Conservation (phyloP, 148 eudicot species). For the Spergularia marina region DNA sequence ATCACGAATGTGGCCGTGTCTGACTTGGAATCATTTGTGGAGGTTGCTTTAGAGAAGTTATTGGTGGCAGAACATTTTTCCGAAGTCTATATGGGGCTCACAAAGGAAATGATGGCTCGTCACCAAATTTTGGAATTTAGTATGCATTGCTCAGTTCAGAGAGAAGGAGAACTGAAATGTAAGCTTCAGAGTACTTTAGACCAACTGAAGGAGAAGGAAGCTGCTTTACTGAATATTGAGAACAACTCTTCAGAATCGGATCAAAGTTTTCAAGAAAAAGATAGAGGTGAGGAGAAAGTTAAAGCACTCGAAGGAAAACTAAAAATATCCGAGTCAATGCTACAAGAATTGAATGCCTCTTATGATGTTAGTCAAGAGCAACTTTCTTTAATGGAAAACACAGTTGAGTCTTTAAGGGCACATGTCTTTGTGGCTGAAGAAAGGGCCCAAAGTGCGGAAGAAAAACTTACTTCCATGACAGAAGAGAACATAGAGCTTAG, state of each 20-base stretch:
- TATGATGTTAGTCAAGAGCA: slow-evolving; percentile 47
- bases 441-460: slow-evolving; percentile 62
- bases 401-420: slow-evolving; percentile 49
- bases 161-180: slow-evolving; percentile 54
- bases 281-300: slow-evolving; percentile 42
- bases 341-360: slow-evolving; percentile 36
- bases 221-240: slow-evolving; percentile 18
- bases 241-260: slow-evolving; percentile 1
- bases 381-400: slow-evolving; percentile 46
- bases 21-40: slow-evolving; percentile 61
- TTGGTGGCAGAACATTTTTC: slow-evolving; percentile 77
- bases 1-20: slow-evolving; percentile 50
- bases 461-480: slow-evolving; percentile 52
- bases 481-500: slow-evolving; percentile 70
- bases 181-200: slow-evolving; percentile 35
- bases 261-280: slow-evolving; percentile 13
- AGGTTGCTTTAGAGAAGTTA: slow-evolving; percentile 65
- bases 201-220: slow-evolving; percentile 28
- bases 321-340: slow-evolving; percentile 37
- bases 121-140: slow-evolving; percentile 52
- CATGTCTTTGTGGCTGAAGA: slow-evolving; percentile 45
- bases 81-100: slow-evolving; percentile 56
- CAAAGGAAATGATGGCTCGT: slow-evolving; percentile 54
- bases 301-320: slow-evolving; percentile 47
- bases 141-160: slow-evolving; percentile 42